Evolutionary conservation across 192 early-diverging fungal genomes (phyloP).

Genomic region (Obelidium mucronatum): DNA sequence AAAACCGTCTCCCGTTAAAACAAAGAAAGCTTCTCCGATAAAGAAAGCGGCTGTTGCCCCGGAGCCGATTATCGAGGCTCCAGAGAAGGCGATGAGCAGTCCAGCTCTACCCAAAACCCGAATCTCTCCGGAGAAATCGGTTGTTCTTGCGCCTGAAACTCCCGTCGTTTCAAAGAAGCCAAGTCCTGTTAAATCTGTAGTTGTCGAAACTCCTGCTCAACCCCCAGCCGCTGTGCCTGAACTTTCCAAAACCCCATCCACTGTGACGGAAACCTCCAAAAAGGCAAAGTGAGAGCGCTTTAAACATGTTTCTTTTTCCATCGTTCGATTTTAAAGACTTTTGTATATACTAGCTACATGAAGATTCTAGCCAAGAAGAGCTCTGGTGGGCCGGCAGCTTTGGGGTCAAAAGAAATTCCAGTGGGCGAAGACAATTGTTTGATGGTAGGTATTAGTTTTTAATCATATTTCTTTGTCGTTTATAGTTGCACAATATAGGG

Average conservation of each 20-base stretch:
- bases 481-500: slow-evolving; percentile 41
- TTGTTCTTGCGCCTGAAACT: background rate
- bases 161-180: background rate
- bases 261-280: too few relatives aligned
- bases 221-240: too few relatives aligned
- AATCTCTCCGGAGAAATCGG: background rate
- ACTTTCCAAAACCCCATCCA: too few relatives aligned
- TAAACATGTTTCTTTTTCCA: too few relatives aligned
- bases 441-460: slow-evolving; percentile 33
- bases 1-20: background rate
- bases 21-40: background rate
- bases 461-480: slow-evolving; percentile 14
- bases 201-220: background rate
- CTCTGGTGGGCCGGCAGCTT: slow-evolving; percentile 56
- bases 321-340: background rate
- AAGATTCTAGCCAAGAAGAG: slow-evolving; percentile 20
- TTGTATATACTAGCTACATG: slow-evolving; percentile 15
- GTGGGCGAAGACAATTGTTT: slow-evolving; percentile 77
- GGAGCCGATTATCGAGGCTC: too few relatives aligned
- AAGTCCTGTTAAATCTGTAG: background rate
- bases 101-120: too few relatives aligned
- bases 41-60: background rate
- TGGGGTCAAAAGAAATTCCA: slow-evolving; percentile 75
- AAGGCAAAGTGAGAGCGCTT: slow-evolving; percentile 21
- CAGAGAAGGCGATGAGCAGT: too few relatives aligned